Conservation (phyloP, 352 stramenopile genomes). For the Aphanomyces stellatus region DNA sequence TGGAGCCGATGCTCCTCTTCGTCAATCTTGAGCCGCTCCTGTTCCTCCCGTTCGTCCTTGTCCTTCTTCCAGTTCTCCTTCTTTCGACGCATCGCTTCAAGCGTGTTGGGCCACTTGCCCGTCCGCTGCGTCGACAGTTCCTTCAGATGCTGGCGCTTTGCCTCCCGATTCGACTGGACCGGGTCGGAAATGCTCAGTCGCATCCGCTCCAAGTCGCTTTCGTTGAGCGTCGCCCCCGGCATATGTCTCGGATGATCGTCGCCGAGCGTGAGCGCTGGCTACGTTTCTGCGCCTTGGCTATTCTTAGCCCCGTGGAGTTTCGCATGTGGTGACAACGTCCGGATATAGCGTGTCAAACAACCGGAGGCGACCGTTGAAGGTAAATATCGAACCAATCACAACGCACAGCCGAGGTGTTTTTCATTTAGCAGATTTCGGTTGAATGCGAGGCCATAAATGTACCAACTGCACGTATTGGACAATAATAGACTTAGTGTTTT, state of each 20-base stretch:
- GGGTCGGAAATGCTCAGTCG: conserved; percentile 57
- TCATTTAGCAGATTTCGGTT: too few relatives aligned
- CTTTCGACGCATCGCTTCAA: conserved; percentile 83
- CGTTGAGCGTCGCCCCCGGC: conserved; percentile 21
- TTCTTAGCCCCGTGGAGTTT: too few relatives aligned
- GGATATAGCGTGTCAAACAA: not conserved
- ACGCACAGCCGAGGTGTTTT: too few relatives aligned
- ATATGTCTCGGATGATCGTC: not conserved
- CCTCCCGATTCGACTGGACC: conserved; percentile 53
- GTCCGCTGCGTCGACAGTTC: conserved; percentile 74
- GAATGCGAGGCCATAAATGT: too few relatives aligned
- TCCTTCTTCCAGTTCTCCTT: conserved; percentile 89
- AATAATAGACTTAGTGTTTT: too few relatives aligned
- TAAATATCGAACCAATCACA: too few relatives aligned
- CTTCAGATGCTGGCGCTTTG: conserved; percentile 52
- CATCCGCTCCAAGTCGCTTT: conserved; percentile 64
- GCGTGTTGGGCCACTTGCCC: conserved; percentile 85
- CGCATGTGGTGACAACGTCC: too few relatives aligned
- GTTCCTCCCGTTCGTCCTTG: conserved; percentile 77
- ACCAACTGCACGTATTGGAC: too few relatives aligned
- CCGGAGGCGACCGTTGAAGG: too few relatives aligned
- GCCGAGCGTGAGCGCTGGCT: not conserved
- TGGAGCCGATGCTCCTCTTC: conserved; percentile 71
- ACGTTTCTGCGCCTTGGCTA: not conserved
- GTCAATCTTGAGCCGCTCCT: conserved; percentile 59